A percentile compares a stretch with the other conserved stretches of the same genome.
phyloP scores from a whole-genome alignment of 169 alveolate genomes.

The Eimeria maxima region DNA sequence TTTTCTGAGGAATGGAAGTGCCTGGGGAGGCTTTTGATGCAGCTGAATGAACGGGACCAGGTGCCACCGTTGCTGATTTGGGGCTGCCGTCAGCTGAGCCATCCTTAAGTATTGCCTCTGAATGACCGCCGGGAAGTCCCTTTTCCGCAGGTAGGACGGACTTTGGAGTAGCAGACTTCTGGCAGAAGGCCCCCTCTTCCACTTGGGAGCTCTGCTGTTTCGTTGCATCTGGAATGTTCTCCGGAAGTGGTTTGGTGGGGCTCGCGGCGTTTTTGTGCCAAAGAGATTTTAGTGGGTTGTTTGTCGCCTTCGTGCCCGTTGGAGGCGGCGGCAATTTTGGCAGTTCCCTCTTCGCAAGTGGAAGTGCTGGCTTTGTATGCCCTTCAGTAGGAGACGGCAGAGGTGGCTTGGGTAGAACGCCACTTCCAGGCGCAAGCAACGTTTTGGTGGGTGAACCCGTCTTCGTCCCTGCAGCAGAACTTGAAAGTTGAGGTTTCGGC shows the following conservation, averaged over 20 bases:
- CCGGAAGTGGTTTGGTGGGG: neutral
- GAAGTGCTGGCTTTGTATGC: neutral
- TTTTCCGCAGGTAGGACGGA: neutral
- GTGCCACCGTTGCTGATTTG: slow-evolving; percentile 11
- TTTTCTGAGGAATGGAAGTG: neutral
- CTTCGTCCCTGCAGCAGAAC: slow-evolving; percentile 4
- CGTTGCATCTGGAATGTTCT: slow-evolving; percentile 9
- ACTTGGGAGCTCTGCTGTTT: too few species aligned
- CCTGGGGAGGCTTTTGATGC: neutral
- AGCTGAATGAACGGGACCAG: neutral
- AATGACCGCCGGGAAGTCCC: slow-evolving; percentile 11
- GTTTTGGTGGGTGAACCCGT: slow-evolving; percentile 35
- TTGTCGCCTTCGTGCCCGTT: neutral
- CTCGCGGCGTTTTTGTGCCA: slow-evolving; percentile 6
- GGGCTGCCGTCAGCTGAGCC: neutral
- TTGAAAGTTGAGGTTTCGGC: slow-evolving; percentile 20
- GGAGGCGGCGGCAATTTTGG: slow-evolving; percentile 38
- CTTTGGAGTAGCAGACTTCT: neutral
- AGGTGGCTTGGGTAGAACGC: slow-evolving; percentile 25
- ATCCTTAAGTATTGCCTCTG: neutral
- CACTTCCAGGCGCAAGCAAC: neutral
- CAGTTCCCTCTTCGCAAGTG: neutral
- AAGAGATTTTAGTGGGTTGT: neutral
- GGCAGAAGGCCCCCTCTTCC: neutral
- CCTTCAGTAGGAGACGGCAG: neutral